Base-by-base conservation (phyloP, 2,329 filamentous ascomycete genomes). In the Ilyonectria robusta region DNA sequence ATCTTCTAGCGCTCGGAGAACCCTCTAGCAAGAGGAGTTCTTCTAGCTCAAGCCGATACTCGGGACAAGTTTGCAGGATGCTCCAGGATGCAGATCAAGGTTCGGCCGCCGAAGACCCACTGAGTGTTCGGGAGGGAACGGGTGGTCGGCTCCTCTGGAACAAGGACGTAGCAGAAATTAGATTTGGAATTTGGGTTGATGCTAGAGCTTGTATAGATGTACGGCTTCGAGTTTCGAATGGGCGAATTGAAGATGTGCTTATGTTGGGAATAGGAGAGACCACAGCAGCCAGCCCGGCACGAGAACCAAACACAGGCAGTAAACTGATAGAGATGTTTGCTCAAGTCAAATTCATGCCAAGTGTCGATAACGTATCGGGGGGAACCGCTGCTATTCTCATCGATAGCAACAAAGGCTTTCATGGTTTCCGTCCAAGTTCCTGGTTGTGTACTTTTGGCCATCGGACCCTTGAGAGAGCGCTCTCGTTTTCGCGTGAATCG, bases 101-200 rank as follows among this genome's bases (percentile, higher is more conserved):
- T 48, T 59, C 56, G 50, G 40, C 56, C 26, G 62, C 62, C 31
- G 26, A 40, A 56, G 48, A 35, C 50, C 42, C 42, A 40, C 50
- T 5, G 10, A 53, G 17, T 4, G 7, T 2, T 11, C 5, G 10
- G 35, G 8, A 9, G 31, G 11, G 9, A 33, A 35, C 6, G 9
- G 29, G 6, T 19, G 3, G 31, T 3, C 29, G 2, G 33, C 35
- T 15, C 11, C n/a, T 2, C 37, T 53, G 31, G 31, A 17, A 6
- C 21, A 51, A 21, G 8, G 29, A 21, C n/a, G n/a, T 23, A 13
- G 21, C 2, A 19, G 31, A 7, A 9, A 53, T 37, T 21, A 3
- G 6, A 21, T 6, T 8, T 53, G 15, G 19, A 42, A 42, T 19
- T 15, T 15, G 6, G 4, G 10, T 35, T 23, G 29, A 35, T 15